Conservation (phyloP, 257 asterid genomes). For the Gentiana dahurica region DNA sequence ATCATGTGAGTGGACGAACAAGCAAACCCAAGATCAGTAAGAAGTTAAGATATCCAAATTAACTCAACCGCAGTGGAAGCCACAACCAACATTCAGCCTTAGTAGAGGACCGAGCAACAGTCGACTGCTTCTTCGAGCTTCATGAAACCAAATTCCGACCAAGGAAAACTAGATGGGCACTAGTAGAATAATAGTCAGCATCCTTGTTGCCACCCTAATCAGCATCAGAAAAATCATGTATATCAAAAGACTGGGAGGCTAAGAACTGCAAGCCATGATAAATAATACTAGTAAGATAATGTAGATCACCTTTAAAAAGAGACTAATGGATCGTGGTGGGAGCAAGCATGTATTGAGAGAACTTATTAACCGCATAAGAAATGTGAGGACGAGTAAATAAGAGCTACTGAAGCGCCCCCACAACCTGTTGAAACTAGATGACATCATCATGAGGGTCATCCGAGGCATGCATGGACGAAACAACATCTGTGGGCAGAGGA, state of each 20-base stretch:
- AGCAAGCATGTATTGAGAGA: not conserved
- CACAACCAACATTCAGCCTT: not conserved
- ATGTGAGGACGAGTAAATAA: no score
- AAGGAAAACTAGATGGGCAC: not conserved
- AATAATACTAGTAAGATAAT: not conserved
- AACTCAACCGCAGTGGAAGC: not conserved
- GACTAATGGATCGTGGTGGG: no score
- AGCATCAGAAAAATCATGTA: not conserved
- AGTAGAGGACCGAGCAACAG: not conserved
- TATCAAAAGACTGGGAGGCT: not conserved
- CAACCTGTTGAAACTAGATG: not conserved
- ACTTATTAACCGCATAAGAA: not conserved
- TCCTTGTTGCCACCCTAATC: not conserved
- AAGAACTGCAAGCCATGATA: not conserved
- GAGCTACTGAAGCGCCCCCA: no score
- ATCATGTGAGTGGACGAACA: not conserved
- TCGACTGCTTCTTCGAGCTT: not conserved
- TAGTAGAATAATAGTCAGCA: not conserved
- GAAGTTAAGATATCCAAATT: not conserved
- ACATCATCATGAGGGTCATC: not conserved
- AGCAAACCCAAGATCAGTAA: not conserved
- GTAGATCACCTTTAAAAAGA: not conserved
- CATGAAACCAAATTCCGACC: not conserved
- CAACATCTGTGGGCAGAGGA: not conserved
- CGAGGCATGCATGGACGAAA: not conserved